These are phyloP conservation scores for Coprinopsis marcescibilis DNA, from an alignment of 768 basidiomycete genomes.

Conservation along the genomic window DNA sequence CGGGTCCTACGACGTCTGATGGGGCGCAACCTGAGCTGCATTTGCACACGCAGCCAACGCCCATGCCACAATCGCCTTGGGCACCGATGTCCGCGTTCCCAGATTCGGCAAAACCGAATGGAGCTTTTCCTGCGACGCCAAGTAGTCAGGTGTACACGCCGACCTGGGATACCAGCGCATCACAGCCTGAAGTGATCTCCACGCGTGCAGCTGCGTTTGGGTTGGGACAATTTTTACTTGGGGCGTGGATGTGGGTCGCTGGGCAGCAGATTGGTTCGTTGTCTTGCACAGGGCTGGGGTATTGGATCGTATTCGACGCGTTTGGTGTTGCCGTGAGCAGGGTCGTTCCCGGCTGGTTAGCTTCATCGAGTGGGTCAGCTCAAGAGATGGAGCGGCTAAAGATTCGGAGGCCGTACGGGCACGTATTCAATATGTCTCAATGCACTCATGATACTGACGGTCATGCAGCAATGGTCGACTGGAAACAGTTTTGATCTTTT, in stretches of 20 bases:
- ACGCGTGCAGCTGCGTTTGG: conserved; percentile 21
- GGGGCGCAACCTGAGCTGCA: background rate
- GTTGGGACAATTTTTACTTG: conserved; percentile 53
- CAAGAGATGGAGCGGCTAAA: conserved; percentile 25
- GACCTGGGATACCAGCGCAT: conserved; percentile 10
- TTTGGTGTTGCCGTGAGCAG: conserved; percentile 63
- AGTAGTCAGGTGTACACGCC: background rate
- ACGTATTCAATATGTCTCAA: background rate
- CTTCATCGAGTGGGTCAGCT: conserved; percentile 13
- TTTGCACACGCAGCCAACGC: conserved; percentile 54
- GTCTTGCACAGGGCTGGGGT: conserved; percentile 85
- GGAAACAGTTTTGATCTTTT: conserved; percentile 72
- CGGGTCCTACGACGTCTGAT: conserved; percentile 7
- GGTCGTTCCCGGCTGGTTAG: conserved; percentile 41
- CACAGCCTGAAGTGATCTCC: no score
- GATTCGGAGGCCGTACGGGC: conserved; percentile 59
- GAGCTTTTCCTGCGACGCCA: background rate
- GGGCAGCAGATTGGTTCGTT: conserved; percentile 88
- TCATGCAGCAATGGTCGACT: conserved; percentile 53
- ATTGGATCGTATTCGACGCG: conserved; percentile 94
- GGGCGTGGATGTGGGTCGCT: conserved; percentile 77
- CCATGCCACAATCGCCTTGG: conserved; percentile 64
- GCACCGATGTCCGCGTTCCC: conserved; percentile 44
- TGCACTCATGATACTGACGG: conserved; percentile 8
- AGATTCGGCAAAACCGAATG: conserved; percentile 25